Evolutionary conservation across 345 rosid species (phyloP).

Genomic region (Excoecaria cochinchinensis): DNA sequence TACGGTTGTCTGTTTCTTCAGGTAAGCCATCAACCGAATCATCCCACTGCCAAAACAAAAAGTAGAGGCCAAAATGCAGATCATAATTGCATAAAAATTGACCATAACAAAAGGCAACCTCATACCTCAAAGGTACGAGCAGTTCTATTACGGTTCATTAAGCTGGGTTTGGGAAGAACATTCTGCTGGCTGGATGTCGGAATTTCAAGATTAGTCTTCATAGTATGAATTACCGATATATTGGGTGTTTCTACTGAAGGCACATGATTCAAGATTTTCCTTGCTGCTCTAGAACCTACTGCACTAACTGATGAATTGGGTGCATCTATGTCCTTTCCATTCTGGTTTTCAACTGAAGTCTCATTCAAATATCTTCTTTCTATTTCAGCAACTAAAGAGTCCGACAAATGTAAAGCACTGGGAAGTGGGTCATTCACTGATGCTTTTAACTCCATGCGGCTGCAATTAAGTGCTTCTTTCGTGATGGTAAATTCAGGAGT

Average conservation of each 20-base stretch:
- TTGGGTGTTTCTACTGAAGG: not conserved
- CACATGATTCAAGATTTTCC: conserved; percentile 11
- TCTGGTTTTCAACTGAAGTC: conserved; percentile 13
- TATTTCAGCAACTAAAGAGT: conserved; percentile 25
- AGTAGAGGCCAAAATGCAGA: not conserved
- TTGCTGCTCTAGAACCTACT: not conserved
- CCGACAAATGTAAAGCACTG: conserved; percentile 36
- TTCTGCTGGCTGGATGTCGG: conserved; percentile 22
- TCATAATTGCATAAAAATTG: not conserved
- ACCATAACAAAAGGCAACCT: not conserved
- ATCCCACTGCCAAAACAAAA: not conserved
- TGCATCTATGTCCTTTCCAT: conserved; percentile 11
- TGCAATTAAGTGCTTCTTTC: conserved; percentile 41
- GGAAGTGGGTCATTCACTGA: conserved; percentile 55
- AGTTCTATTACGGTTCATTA: conserved; percentile 54
- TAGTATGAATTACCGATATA: conserved; percentile 8
- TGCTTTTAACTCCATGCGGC: conserved; percentile 41
- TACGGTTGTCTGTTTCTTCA: not conserved
- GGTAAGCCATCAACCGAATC: conserved; percentile 4
- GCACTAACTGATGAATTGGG: not conserved
- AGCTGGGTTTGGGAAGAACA: conserved; percentile 28
- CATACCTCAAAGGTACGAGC: conserved; percentile 53
- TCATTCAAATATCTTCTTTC: not conserved
- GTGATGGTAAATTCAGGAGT: conserved; percentile 36
- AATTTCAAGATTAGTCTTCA: conserved; percentile 16